Conservation (phyloP, 176 grass and related monocot genomes). For the Carex pumila region DNA sequence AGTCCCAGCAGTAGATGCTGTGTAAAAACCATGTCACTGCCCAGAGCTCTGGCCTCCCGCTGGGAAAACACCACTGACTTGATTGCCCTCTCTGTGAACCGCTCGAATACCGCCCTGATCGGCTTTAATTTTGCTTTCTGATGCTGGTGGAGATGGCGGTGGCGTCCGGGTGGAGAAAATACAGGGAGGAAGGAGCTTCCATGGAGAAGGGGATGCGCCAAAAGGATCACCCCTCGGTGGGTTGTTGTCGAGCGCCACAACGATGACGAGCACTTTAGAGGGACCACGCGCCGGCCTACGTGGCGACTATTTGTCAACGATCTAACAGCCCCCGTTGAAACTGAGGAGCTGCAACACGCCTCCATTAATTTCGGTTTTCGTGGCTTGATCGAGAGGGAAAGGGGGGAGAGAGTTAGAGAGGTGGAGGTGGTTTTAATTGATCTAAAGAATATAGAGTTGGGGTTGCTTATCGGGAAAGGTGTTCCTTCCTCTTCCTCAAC, state of each 20-base stretch:
- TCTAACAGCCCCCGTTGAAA: not conserved
- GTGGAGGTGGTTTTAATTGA: not conserved
- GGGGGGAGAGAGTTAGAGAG: not conserved
- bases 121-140: slow-evolving; percentile 1
- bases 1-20: slow-evolving; percentile 87
- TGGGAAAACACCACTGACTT: slow-evolving; percentile 72
- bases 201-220: slow-evolving; percentile 7
- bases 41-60: slow-evolving; percentile 67
- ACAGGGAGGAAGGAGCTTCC: not conserved
- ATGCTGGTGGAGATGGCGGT: not conserved
- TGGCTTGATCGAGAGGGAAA: not conserved
- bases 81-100: slow-evolving; percentile 80
- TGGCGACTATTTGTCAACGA: not conserved
- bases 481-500: not conserved
- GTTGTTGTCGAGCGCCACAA: not conserved
- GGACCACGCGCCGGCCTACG: not conserved
- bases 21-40: slow-evolving; percentile 50
- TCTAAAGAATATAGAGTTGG: not conserved
- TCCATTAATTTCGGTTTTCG: slow-evolving; percentile 10
- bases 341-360: slow-evolving; percentile 29
- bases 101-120: slow-evolving; percentile 63
- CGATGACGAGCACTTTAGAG: not conserved
- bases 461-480: slow-evolving; percentile 9
- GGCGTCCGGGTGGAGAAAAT: not conserved
- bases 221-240: not conserved